Conservation (phyloP, 441 rosid species). For the Erysimum cheiri region DNA sequence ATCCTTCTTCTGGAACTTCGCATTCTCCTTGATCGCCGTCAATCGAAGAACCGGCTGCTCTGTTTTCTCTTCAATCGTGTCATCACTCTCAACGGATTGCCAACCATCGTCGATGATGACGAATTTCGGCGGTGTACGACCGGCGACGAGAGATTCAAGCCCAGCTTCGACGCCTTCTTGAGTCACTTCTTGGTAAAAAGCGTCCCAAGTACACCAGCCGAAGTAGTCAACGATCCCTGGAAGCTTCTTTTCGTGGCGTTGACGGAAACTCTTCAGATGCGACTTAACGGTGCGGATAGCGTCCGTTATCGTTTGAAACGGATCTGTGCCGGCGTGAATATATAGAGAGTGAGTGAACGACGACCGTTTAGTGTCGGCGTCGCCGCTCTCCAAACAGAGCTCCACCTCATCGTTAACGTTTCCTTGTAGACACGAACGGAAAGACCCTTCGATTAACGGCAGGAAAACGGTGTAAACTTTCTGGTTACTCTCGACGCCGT, state of each 20-base stretch:
- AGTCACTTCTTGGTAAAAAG: conserved; percentile 90
- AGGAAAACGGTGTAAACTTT: conserved; percentile 81
- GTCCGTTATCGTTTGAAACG: conserved; percentile 72
- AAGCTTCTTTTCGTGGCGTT: conserved; percentile 82
- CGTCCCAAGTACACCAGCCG: conserved; percentile 99
- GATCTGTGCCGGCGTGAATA: conserved; percentile 81
- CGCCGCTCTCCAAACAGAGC: conserved; percentile 93
- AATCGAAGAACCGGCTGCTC: conserved; percentile 56
- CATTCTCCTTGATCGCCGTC: conserved; percentile 79
- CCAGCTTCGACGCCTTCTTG: conserved; percentile 93
- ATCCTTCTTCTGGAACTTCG: conserved; percentile 72
- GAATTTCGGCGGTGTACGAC: conserved; percentile 81
- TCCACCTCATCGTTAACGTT: conserved; percentile 72
- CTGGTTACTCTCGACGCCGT: conserved; percentile 59
- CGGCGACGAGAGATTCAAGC: conserved; percentile 62
- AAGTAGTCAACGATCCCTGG: conserved; percentile 85
- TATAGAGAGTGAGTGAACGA: conserved; percentile 74
- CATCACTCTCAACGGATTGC: conserved; percentile 78
- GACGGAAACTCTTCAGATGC: conserved; percentile 79
- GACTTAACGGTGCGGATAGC: conserved; percentile 69
- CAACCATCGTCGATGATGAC: conserved; percentile 97
- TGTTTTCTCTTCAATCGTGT: conserved; percentile 32
- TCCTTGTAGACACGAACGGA: conserved; percentile 85
- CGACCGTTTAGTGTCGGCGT: conserved; percentile 61
- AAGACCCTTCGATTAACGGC: conserved; percentile 78